Base-by-base conservation (phyloP, 768 basidiomycete genomes). In the Amanita exitialis region DNA sequence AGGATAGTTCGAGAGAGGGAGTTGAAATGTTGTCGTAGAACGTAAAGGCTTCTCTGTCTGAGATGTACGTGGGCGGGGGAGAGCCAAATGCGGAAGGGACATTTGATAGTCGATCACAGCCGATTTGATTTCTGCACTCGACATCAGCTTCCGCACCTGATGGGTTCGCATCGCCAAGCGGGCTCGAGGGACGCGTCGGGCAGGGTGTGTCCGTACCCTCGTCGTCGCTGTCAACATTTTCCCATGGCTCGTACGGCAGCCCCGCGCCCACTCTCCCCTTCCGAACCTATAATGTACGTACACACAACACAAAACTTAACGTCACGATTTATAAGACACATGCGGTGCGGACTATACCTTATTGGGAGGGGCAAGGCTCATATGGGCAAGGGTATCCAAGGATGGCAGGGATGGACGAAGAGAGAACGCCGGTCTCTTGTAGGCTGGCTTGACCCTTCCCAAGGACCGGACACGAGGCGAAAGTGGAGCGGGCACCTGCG, bases 211-310 rank as follows among this genome's bases (percentile, higher is more conserved):
- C 25, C 4, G 30, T 30, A 5, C 42, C 42, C 21, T 42, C 23
- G 53, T 44, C 21, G 12, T 43, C 51, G 20, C 48, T 43, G 25
- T 63, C 59, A n/a, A 63, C 52, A 43, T 65, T 64, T 53, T 77
- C 72, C 78, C 78, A 79, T 39, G 78, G 78, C 58, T 79, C 78
- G 52, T 69, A 72, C 0, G 78, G 78, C 6, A 79, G 65, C 0
- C 67, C 59, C 1, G 77, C 78, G 37, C 78, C 78, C 5, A 78
- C 76, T 25, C 64, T 67, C 27, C 78, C 78, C 61, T 72, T 75
- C 13, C 75, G 71, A 43, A 71, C 69, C 78, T 79, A 49, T 36
- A n/a, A 23, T n/a, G n/a, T n/a, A n/a, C n/a, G n/a, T n/a, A n/a
- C n/a, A n/a, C n/a, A n/a, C n/a, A n/a, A n/a, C n/a, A n/a, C n/a